Conservation (phyloP, 306 rosid species). For the Quercus agrifolia region DNA sequence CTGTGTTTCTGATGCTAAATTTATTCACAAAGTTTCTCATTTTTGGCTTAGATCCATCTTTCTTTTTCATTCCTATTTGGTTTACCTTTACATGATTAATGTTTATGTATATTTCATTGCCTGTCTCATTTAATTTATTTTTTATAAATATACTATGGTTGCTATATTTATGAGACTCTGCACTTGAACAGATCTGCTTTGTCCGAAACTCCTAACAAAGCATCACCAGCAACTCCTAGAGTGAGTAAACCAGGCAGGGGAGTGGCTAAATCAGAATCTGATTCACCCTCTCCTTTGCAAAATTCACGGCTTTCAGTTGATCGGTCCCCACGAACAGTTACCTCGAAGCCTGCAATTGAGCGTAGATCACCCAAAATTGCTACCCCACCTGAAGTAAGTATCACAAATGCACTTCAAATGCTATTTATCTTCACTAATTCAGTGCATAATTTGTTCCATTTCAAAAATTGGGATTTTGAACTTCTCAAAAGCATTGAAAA, state of each 20-base stretch:
- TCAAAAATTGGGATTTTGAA: slow-evolving; percentile 5
- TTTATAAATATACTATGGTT: not conserved
- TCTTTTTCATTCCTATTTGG: not conserved
- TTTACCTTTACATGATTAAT: slow-evolving; percentile 16
- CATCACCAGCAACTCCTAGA: slow-evolving; percentile 81
- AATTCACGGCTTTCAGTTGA: slow-evolving; percentile 67
- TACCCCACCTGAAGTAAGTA: slow-evolving; percentile 81
- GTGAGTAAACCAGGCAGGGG: slow-evolving; percentile 66
- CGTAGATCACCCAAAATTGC: slow-evolving; percentile 63
- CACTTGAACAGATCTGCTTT: slow-evolving; percentile 61
- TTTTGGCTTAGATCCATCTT: slow-evolving; percentile 43
- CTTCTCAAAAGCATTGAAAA: not conserved
- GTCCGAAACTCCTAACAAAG: slow-evolving; percentile 64
- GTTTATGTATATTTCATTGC: slow-evolving; percentile 14
- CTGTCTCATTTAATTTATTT: slow-evolving; percentile 21
- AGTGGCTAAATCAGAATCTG: slow-evolving; percentile 64
- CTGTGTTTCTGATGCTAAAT: slow-evolving; percentile 10
- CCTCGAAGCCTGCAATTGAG: slow-evolving; percentile 57
- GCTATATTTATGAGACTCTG: slow-evolving; percentile 20
- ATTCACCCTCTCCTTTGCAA: slow-evolving; percentile 71
- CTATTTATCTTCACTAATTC: not conserved
- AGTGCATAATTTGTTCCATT: slow-evolving; percentile 6
- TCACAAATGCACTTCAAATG: not conserved
- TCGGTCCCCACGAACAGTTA: slow-evolving; percentile 68
- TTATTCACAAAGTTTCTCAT: slow-evolving; percentile 12